Evolutionary conservation across 2,329 filamentous ascomycete genomes (phyloP), one percentile per base, ranked within the genome.

Genomic region (Parafenestella ontariensis): DNA sequence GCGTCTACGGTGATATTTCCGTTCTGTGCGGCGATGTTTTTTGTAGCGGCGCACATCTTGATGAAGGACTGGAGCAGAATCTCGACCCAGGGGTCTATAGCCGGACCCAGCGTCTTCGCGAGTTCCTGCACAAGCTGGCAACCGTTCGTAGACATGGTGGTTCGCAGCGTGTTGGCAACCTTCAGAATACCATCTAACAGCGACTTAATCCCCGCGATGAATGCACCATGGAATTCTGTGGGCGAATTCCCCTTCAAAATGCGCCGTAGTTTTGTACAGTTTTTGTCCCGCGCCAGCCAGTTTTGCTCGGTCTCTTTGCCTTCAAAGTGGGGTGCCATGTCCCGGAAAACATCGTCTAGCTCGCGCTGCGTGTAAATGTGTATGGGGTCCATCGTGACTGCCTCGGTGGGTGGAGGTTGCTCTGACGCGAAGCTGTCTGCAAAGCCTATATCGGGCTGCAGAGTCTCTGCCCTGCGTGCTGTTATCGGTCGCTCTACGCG

Each of bases 161-260:
- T 98, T 67, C 94, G 85, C 36, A 98, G 80, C 0, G 94, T 96
- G 68, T 83, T 91, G 34, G 90, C 81, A 2, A 89, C 87, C 73
- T 97, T 97, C 70, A 97, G 83, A 47, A 97, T 93, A 49, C 93
- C 92, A 68, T 97, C 94, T 28, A 96, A 79, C 45, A 96, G 78
- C 34, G 80, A 81, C 64, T 92, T 92, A 56, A 96, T 84, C 18
- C 87, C 86, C 3, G 81, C 76, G 36, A 96, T 72, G 68, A 92
- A 96, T 2, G 83, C 80, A 26, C 87, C 86, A 36, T 86, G 83
- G 66, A 89, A 96, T 59, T 96, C 91, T 23, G 84, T 83, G 0
- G 90, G 86, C 5, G 89, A 90, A 72, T 98, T 98, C 51, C 94
- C 94, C 56, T 89, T 90, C 46, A 91, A 86, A 23, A 97, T 83